Conservation (phyloP, 1,139 yeast genomes). For the Kazachstania sp. region DNA sequence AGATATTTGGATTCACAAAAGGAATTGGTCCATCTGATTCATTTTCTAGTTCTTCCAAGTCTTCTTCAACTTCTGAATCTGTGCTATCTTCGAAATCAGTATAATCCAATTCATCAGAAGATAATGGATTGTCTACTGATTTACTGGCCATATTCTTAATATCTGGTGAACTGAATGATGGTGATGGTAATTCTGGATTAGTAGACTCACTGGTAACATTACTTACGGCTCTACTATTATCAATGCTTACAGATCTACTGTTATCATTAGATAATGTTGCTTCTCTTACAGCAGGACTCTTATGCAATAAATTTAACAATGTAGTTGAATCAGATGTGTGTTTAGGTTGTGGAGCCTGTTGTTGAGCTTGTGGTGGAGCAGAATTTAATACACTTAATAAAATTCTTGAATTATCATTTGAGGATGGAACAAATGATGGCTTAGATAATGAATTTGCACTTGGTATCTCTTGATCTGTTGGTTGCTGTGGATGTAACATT, state of each 20-base stretch:
- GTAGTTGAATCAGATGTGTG: conserved; percentile 3
- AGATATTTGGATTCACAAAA: conserved; percentile 12
- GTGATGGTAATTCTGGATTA: conserved; percentile 1
- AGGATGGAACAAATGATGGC: conserved; percentile 31
- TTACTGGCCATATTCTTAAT: not conserved
- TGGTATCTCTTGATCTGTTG: conserved; percentile 31
- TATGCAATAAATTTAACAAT: conserved; percentile 5
- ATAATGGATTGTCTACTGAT: not conserved
- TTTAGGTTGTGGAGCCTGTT: not conserved
- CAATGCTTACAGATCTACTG: not conserved
- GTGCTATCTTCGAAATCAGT: conserved; percentile 11
- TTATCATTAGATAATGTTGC: not conserved
- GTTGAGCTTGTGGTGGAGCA: conserved; percentile 1
- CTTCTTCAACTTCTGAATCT: conserved; percentile 7
- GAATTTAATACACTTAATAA: conserved; percentile 12
- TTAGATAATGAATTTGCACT: conserved; percentile 39
- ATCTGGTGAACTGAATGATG: conserved; percentile 3
- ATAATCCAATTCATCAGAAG: conserved; percentile 4
- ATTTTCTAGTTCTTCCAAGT: conserved; percentile 1
- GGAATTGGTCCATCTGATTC: conserved; percentile 1
- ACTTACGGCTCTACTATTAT: not conserved
- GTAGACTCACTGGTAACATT: not conserved
- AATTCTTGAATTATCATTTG: conserved; percentile 32
- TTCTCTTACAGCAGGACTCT: not conserved
- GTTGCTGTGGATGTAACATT: conserved; percentile 9